Evolutionary conservation across 768 basidiomycete genomes (phyloP).

Genomic region (Lenzites betulinus): DNA sequence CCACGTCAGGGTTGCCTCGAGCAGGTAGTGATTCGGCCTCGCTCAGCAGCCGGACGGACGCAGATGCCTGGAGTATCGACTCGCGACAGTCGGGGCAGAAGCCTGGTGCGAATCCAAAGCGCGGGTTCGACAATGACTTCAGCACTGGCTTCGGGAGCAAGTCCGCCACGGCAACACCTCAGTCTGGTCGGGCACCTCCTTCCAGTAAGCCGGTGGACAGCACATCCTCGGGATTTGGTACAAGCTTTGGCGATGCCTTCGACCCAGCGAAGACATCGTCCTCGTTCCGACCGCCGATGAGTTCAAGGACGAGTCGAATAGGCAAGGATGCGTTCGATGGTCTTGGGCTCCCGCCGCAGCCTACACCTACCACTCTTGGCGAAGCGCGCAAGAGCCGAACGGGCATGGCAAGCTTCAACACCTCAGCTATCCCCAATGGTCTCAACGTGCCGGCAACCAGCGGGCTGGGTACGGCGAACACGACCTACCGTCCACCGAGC

Average conservation of each 20-base stretch:
- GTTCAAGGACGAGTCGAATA: slow-evolving; percentile 30
- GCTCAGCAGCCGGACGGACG: slow-evolving; percentile 14
- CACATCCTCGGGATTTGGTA: slow-evolving; percentile 9
- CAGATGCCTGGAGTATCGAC: slow-evolving; percentile 35
- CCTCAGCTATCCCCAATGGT: slow-evolving; percentile 6
- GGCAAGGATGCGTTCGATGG: slow-evolving; percentile 80
- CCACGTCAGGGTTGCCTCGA: slow-evolving; percentile 32
- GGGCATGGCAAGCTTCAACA: slow-evolving; percentile 53
- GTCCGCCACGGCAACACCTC: slow-evolving; percentile 9
- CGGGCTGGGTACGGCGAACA: slow-evolving; percentile 27
- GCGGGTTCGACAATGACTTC: slow-evolving; percentile 31
- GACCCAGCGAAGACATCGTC: slow-evolving; percentile 35
- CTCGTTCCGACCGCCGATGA: slow-evolving; percentile 30
- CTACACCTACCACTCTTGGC: slow-evolving; percentile 66
- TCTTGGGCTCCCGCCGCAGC: slow-evolving; percentile 54
- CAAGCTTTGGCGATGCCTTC: slow-evolving; percentile 65
- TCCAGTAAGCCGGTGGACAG: slow-evolving; percentile 1
- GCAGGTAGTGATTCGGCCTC: slow-evolving; percentile 18
- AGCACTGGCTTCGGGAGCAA: slow-evolving; percentile 22
- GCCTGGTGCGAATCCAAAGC: slow-evolving; percentile 7
- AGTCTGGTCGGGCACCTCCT: neutral
- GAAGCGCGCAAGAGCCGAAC: slow-evolving; percentile 75
- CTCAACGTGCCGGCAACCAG: slow-evolving; percentile 2
- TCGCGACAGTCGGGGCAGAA: slow-evolving; percentile 17
- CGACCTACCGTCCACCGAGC: slow-evolving; percentile 31